These are phyloP conservation scores for Aureobasidium sp. DNA, from an alignment of 2,329 filamentous ascomycete species.

Conservation along the genomic window DNA sequence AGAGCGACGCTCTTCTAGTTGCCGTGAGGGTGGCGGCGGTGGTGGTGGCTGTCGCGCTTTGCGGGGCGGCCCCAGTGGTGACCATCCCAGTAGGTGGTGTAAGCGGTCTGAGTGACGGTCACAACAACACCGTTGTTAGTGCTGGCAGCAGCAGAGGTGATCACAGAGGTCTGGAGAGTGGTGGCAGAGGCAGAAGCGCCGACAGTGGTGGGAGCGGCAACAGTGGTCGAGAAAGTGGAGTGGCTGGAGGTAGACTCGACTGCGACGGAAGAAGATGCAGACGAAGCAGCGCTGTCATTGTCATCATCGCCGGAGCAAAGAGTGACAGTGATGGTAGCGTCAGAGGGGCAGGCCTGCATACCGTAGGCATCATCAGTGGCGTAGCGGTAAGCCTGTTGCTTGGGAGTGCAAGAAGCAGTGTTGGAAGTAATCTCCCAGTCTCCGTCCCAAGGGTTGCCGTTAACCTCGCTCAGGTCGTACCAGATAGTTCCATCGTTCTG, in stretches of 20 bases:
- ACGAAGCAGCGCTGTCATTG: constrained; percentile 15
- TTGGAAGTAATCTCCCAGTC: constrained; percentile 31
- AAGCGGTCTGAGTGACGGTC: constrained; percentile 23
- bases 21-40: constrained; percentile 24
- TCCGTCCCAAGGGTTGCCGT: constrained; percentile 32
- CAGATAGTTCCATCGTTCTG: constrained; percentile 31
- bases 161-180: constrained; percentile 20
- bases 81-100: constrained; percentile 17
- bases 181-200: constrained; percentile 8
- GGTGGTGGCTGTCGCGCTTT: constrained; percentile 19
- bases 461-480: constrained; percentile 33
- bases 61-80: constrained; percentile 7
- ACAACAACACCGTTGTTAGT: constrained; percentile 1
- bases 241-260: constrained; percentile 9
- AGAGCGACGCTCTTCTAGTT: constrained; percentile 13
- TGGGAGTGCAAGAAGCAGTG: constrained; percentile 23
- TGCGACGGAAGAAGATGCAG: constrained; percentile 16
- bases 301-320: constrained; percentile 27
- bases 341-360: constrained; percentile 29
- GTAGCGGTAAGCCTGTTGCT: constrained; percentile 32
- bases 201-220: constrained; percentile 10
- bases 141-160: constrained; percentile 3
- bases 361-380: constrained; percentile 33
- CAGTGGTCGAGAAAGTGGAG: constrained; percentile 18
- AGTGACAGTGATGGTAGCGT: constrained; percentile 29